Percentiles rank a stretch among this genome's conserved stretches.
phyloP scores from a whole-genome alignment of 306 rosid genomes.

The Delonix regia region DNA sequence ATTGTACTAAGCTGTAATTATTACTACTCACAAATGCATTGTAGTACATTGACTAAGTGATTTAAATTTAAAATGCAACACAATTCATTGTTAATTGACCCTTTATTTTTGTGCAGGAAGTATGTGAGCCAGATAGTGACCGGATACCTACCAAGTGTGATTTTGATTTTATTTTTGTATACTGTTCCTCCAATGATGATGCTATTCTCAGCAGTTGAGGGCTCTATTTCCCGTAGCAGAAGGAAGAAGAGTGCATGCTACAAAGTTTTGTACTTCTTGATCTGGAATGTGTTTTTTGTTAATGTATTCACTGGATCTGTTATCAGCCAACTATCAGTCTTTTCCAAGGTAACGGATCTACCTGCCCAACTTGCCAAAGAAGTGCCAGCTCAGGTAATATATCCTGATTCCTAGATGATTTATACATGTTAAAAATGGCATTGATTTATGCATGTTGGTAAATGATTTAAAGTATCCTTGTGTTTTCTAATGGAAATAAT shows the following conservation, averaged over 20 bases:
- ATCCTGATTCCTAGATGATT: conserved; percentile 14
- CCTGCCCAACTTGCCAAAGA: conserved; percentile 83
- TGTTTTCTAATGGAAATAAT: not conserved
- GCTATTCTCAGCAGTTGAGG: conserved; percentile 78
- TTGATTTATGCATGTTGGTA: not conserved
- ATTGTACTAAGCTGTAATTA: not conserved
- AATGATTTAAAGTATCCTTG: not conserved
- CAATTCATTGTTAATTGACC: conserved; percentile 22
- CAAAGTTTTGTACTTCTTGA: conserved; percentile 84
- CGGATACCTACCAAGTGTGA: conserved; percentile 93
- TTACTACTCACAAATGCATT: conserved; percentile 18
- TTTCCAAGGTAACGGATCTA: conserved; percentile 71
- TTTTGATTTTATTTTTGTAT: conserved; percentile 68
- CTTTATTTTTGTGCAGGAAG: conserved; percentile 54
- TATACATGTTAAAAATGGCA: conserved; percentile 20
- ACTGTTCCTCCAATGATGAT: conserved; percentile 84
- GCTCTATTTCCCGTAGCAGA: conserved; percentile 81
- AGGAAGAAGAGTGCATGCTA: conserved; percentile 89
- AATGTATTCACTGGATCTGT: conserved; percentile 85
- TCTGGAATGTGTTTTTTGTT: conserved; percentile 95
- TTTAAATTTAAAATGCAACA: not conserved
- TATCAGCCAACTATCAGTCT: conserved; percentile 62
- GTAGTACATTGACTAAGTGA: conserved; percentile 6
- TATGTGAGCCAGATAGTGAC: conserved; percentile 69
- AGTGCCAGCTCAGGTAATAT: conserved; percentile 85